phyloP scores from a whole-genome alignment of 2,329 filamentous ascomycete species.

The Alternaria alternata region DNA sequence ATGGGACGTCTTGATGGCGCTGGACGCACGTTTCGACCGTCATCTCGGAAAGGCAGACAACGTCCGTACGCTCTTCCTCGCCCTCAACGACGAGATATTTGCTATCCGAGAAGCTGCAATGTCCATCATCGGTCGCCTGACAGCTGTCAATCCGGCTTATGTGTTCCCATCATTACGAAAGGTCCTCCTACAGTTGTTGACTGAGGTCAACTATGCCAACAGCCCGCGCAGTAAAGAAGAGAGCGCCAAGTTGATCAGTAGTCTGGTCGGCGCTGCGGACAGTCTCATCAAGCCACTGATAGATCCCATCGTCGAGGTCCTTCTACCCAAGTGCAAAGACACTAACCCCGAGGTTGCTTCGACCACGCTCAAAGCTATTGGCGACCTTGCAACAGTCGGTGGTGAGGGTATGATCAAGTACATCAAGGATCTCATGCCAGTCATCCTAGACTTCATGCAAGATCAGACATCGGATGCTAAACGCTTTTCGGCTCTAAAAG shows the following conservation, averaged over 20 bases:
- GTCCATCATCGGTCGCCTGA: slow-evolving; percentile 92
- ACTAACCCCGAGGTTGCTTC: slow-evolving; percentile 86
- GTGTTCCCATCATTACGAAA: slow-evolving; percentile 96
- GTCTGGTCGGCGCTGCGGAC: slow-evolving; percentile 92
- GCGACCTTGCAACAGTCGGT: slow-evolving; percentile 91
- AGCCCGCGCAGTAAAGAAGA: slow-evolving; percentile 95
- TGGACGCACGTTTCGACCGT: slow-evolving; percentile 93
- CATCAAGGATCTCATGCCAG: slow-evolving; percentile 90
- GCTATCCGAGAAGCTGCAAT: slow-evolving; percentile 93
- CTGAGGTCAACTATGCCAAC: slow-evolving; percentile 95
- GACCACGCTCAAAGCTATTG: slow-evolving; percentile 93
- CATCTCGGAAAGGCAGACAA: slow-evolving; percentile 98
- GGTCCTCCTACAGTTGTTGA: slow-evolving; percentile 93
- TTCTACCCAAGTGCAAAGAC: slow-evolving; percentile 92
- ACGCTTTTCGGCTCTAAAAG: slow-evolving; percentile 88
- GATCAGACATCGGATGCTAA: slow-evolving; percentile 91
- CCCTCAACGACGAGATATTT: slow-evolving; percentile 94
- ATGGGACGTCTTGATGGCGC: slow-evolving; percentile 83
- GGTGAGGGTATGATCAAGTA: slow-evolving; percentile 94
- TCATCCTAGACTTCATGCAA: slow-evolving; percentile 92
- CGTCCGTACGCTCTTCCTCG: slow-evolving; percentile 92
- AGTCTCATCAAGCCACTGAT: slow-evolving; percentile 95
- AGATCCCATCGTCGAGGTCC: slow-evolving; percentile 91
- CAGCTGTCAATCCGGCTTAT: slow-evolving; percentile 91
- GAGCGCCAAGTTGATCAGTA: slow-evolving; percentile 88